Conservation (phyloP, 352 stramenopile genomes). For the Phytophthora hybrid region DNA sequence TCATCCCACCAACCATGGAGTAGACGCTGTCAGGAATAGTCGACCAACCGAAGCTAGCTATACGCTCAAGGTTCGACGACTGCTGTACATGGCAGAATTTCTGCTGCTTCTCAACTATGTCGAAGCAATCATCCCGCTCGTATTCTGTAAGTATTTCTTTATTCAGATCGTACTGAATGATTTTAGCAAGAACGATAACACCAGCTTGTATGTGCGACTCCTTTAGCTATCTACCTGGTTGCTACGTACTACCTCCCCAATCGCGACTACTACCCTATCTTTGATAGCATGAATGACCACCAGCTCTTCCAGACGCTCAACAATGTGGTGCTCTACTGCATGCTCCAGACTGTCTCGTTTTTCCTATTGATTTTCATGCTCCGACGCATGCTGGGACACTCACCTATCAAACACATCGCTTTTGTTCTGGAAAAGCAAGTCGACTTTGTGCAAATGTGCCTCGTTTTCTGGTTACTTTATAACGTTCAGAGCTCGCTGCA, state of each 20-base stretch:
- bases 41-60: neutral
- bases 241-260: conserved; percentile 19
- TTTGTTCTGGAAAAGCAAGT: conserved; percentile 45
- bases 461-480: conserved; percentile 47
- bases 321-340: conserved; percentile 12
- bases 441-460: conserved; percentile 25
- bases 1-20: neutral
- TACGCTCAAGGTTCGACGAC: neutral
- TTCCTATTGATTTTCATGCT: neutral
- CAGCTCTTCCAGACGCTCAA: conserved; percentile 5
- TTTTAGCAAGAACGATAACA: neutral
- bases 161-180: neutral
- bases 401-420: conserved; percentile 34
- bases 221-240: conserved; percentile 11
- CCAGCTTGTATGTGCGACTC: neutral
- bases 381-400: conserved; percentile 2
- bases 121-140: neutral
- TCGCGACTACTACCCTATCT: conserved; percentile 15
- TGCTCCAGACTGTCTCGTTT: conserved; percentile 12
- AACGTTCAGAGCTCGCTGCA: conserved; percentile 19
- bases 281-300: neutral
- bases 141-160: neutral
- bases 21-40: neutral
- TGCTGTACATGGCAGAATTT: conserved; percentile 1
- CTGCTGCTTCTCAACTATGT: neutral